A percentile compares a stretch with the other conserved stretches of the same genome.
Conservation (phyloP, 352 stramenopile genomes). For the Blastocystis sp. region DNA sequence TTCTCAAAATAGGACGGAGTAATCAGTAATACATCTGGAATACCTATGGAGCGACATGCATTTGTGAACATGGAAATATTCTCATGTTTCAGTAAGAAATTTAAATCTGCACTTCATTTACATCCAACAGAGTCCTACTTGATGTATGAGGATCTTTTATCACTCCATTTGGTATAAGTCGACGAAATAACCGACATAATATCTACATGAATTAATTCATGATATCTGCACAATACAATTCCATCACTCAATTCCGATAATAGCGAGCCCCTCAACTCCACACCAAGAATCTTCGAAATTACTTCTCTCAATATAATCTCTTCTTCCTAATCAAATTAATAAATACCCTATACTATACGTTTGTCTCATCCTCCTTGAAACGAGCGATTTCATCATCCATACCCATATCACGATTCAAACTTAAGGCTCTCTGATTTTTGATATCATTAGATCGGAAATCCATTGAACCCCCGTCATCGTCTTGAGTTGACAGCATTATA, state of each 20-base stretch:
- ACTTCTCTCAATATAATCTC: slow-evolving; percentile 8
- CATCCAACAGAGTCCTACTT: not conserved
- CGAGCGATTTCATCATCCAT: slow-evolving; percentile 42
- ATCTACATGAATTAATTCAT: not conserved
- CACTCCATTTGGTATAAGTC: not conserved
- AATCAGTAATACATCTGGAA: slow-evolving; percentile 40
- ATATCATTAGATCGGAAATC: not conserved
- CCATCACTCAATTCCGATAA: slow-evolving; percentile 14
- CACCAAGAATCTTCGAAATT: not conserved
- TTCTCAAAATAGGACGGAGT: slow-evolving; percentile 35
- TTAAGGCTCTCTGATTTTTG: not conserved
- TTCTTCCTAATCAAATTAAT: slow-evolving; percentile 14
- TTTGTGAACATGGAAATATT: slow-evolving; percentile 59
- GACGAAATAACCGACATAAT: slow-evolving; percentile 33
- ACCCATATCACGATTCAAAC: slow-evolving; percentile 3
- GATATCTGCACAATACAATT: not conserved
- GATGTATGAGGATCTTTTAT: slow-evolving; percentile 14
- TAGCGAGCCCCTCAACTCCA: not conserved
- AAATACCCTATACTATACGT: not conserved
- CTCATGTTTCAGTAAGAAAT: slow-evolving; percentile 44
- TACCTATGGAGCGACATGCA: slow-evolving; percentile 52
- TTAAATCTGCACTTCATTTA: slow-evolving; percentile 13
- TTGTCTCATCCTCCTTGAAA: not conserved
- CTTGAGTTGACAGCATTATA: not conserved
- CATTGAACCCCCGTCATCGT: not conserved